A percentile compares a stretch with the other conserved stretches of the same genome.
Evolutionary conservation across 106 monocot species (phyloP).

Genomic region (Ottelia alismoides): DNA sequence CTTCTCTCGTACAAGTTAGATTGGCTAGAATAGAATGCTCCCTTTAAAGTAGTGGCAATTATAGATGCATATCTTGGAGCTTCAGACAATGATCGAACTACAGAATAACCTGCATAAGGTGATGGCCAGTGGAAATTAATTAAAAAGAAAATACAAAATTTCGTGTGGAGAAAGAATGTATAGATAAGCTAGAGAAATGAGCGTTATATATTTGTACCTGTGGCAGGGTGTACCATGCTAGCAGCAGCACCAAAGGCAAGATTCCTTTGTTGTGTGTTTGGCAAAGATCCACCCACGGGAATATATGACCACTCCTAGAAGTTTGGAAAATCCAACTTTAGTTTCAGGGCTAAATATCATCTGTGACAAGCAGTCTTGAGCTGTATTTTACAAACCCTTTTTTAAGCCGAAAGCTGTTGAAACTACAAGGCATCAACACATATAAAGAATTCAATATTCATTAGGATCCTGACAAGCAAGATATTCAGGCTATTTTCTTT

Average conservation of each 20-base stretch:
- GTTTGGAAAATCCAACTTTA: too few species aligned
- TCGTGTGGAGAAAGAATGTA: neutral
- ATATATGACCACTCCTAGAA: conserved; percentile 99
- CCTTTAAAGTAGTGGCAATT: conserved; percentile 64
- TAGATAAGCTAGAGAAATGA: neutral
- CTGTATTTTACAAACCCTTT: too few species aligned
- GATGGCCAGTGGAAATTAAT: too few species aligned
- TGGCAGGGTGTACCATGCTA: conserved; percentile 99
- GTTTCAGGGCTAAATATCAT: too few species aligned
- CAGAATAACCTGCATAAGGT: conserved; percentile 73
- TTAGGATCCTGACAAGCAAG: too few species aligned
- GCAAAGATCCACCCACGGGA: conserved; percentile 96
- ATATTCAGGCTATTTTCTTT: too few species aligned
- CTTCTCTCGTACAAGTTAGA: conserved; percentile 11
- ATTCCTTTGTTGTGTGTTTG: conserved; percentile 94
- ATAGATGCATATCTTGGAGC: conserved; percentile 88
- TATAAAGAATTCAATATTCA: too few species aligned
- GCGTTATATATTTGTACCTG: conserved; percentile 34
- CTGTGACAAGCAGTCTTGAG: too few species aligned
- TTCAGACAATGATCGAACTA: conserved; percentile 91
- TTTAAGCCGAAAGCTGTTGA: too few species aligned
- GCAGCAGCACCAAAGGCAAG: conserved; percentile 99
- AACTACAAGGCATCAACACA: too few species aligned
- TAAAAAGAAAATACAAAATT: too few species aligned
- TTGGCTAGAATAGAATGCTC: conserved; percentile 15